Evolutionary conservation across 148 eudicot genomes (phyloP), one percentile per base, ranked within the genome.

Genomic region (Selenicereus undatus): DNA sequence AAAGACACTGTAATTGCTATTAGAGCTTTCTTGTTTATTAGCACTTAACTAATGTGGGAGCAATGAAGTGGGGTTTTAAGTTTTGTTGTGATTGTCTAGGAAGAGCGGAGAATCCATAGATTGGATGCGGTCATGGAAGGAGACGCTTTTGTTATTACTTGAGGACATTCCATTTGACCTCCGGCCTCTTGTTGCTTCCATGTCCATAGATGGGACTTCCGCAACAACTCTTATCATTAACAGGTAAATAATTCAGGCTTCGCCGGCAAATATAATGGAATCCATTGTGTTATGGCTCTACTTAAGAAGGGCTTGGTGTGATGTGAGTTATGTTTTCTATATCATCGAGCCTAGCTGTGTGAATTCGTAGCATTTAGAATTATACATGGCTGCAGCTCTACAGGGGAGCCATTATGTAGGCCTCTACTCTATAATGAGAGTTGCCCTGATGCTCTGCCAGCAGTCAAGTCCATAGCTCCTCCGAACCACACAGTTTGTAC

Each of bases 131-230:
- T 94, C 99, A 56, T 94, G 99, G 99, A 92, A 87, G 88, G 84
- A 80, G 72, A 94, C 99, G 39, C 98, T 97, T 82, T 88, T 89
- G 80, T 83, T 76, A 0, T 91, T 97, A 82, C 89, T 97, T 64
- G 92, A 90, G 70, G 94, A 92, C 80, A 78, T 97, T 77, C 98
- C 98, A 12, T 27, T 50, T 77, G 76, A 78, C 74, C 81, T 94
- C 54, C 97, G 98, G 22, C 82, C 88, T 80, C 73, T 70, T 56
- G 74, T 97, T 36, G 88, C 86, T 75, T 97, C 99, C 30, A 85
- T 97, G 76, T 90, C 98, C 24, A 83, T 97, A 66, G 99, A 97
- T 81, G 99, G 98, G 43, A 97, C 99, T 71, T 97, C 99, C 45
- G 97, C 99, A 60, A 97, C 98, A 74, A 94, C 98, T 77, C 78